Percentiles rank a stretch among this genome's conserved stretches.
These are phyloP conservation scores for Phytophthora citrophthora DNA, from an alignment of 352 stramenopile species.

Conservation along the genomic window DNA sequence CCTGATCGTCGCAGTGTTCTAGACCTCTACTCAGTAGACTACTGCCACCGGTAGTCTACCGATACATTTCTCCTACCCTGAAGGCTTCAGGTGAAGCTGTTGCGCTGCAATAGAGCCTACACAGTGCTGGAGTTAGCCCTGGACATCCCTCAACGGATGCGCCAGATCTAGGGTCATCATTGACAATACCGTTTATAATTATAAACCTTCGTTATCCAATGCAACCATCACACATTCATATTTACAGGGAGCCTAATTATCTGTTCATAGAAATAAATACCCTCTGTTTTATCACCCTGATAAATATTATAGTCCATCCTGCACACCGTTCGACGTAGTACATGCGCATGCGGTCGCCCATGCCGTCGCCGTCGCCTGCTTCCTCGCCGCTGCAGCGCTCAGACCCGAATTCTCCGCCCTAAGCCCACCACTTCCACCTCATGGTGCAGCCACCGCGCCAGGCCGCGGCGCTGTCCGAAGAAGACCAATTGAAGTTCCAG, in stretches of 20 bases:
- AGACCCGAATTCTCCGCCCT: conserved; percentile 29
- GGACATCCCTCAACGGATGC: conserved; percentile 14
- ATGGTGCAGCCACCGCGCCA: conserved; percentile 22
- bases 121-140: too few relatives aligned
- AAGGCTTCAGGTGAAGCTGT: too few relatives aligned
- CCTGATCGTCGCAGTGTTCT: too few relatives aligned
- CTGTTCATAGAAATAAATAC: background rate
- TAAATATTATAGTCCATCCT: conserved; percentile 1
- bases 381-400: background rate
- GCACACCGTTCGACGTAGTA: conserved; percentile 11
- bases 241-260: background rate
- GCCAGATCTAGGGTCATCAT: conserved; percentile 23
- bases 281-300: conserved; percentile 3
- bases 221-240: background rate
- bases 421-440: background rate
- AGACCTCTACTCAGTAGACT: too few relatives aligned
- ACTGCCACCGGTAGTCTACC: too few relatives aligned
- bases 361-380: background rate
- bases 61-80: too few relatives aligned
- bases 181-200: too few relatives aligned
- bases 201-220: background rate
- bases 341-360: conserved; percentile 15
- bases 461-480: conserved; percentile 21
- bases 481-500: conserved; percentile 43
- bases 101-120: background rate